Percentiles rank a stretch among this genome's conserved stretches.
Conservation (phyloP, 2,329 filamentous ascomycete genomes). For the Dactylellina cionopaga region DNA sequence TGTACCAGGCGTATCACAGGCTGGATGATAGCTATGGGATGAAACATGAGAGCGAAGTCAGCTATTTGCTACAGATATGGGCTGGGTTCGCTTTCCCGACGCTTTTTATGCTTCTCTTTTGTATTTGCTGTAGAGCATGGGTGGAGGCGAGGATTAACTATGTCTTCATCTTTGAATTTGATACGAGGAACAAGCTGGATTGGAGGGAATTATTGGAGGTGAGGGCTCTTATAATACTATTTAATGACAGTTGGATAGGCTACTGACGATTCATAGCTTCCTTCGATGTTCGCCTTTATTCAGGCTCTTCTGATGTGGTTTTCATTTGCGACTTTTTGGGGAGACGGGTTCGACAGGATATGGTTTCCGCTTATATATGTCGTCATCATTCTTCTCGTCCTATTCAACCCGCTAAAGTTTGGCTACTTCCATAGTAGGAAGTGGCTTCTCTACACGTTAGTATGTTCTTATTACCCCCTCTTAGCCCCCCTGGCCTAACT, state of each 20-base stretch:
- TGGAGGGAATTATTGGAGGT: constrained; percentile 86
- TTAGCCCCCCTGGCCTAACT: constrained; percentile 62
- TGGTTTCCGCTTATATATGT: constrained; percentile 89
- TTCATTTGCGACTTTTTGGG: constrained; percentile 72
- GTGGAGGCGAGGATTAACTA: constrained; percentile 89
- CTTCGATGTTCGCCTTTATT: constrained; percentile 81
- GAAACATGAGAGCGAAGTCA: constrained; percentile 59
- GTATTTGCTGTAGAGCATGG: constrained; percentile 85
- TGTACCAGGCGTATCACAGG: constrained; percentile 34
- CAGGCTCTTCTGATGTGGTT: constrained; percentile 86
- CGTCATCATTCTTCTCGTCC: constrained; percentile 71
- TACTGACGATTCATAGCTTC: constrained; percentile 68
- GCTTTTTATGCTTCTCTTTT: constrained; percentile 83
- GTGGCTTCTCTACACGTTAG: constrained; percentile 87
- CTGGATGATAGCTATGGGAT: constrained; percentile 28
- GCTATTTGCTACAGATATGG: constrained; percentile 71
- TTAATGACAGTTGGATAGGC: neutral
- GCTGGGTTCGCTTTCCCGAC: constrained; percentile 89
- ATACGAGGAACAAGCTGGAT: constrained; percentile 83
- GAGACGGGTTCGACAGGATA: constrained; percentile 68
- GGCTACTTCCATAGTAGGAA: constrained; percentile 79
- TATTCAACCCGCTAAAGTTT: constrained; percentile 79
- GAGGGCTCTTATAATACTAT: constrained; percentile 52
- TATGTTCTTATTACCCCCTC: constrained; percentile 60
- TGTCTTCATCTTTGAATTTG: constrained; percentile 95